Evolutionary conservation across 2,329 filamentous ascomycete genomes (phyloP).

Genomic region (Colletotrichum falcatum): DNA sequence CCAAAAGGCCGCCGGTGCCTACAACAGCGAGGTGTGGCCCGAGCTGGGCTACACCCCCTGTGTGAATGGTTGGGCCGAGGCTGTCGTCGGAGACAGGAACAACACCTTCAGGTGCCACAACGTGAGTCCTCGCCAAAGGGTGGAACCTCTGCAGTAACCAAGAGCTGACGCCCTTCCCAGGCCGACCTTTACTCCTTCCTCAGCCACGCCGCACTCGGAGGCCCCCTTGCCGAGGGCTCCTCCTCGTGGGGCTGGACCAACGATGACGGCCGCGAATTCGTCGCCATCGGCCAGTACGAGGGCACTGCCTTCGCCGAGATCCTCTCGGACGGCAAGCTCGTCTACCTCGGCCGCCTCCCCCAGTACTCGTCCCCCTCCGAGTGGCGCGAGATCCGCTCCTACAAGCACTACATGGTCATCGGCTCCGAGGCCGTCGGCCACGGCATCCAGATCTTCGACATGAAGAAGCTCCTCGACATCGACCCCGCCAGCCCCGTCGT

Average conservation of each 20-base stretch:
- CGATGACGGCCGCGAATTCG: conserved; percentile 59
- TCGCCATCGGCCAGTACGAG: conserved; percentile 57
- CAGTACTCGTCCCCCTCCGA: conserved; percentile 39
- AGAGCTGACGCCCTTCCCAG: conserved; percentile 32
- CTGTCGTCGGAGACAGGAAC: conserved; percentile 57
- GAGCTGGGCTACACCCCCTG: conserved; percentile 55
- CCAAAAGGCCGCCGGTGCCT: conserved; percentile 38
- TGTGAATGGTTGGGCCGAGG: conserved; percentile 56
- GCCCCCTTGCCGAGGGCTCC: conserved; percentile 51
- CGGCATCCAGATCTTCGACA: conserved; percentile 72
- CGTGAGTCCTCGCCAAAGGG: conserved; percentile 47
- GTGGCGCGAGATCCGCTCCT: conserved; percentile 53
- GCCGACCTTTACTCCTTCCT: conserved; percentile 67
- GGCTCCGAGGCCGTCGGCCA: conserved; percentile 59
- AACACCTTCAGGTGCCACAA: conserved; percentile 63
- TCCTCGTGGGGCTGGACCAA: conserved; percentile 63
- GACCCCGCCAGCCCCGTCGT: conserved; percentile 53
- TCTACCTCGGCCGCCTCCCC: conserved; percentile 57
- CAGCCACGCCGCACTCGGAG: conserved; percentile 65
- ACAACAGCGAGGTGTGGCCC: conserved; percentile 52
- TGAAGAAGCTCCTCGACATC: conserved; percentile 63
- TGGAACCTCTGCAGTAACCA: no score
- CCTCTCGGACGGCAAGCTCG: conserved; percentile 53
- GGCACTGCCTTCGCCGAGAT: conserved; percentile 61
- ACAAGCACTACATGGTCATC: conserved; percentile 53